A percentile compares a stretch with the other conserved stretches of the same genome.
phyloP scores from a whole-genome alignment of 768 basidiomycete species.

The Naganishia friedmannii region DNA sequence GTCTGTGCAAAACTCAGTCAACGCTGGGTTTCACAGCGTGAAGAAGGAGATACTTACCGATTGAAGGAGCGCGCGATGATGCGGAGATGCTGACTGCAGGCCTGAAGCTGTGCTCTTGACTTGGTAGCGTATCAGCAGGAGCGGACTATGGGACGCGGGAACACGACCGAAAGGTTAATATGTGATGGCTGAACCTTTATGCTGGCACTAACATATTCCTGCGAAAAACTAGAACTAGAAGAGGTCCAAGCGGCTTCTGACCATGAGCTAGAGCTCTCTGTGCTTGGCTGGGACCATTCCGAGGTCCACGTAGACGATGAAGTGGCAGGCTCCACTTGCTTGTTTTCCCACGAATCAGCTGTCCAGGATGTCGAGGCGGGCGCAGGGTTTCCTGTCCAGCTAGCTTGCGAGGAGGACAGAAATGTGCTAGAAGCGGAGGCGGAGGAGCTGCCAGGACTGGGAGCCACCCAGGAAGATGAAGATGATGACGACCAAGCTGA shows the following conservation, averaged over 20 bases:
- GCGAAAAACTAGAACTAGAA: neutral
- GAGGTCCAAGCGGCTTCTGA: neutral
- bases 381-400: neutral
- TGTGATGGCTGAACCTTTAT: neutral
- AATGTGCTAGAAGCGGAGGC: neutral
- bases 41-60: neutral
- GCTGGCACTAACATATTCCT: neutral
- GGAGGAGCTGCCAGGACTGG: neutral
- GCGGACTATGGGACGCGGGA: too few relatives aligned
- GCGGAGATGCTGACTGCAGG: neutral
- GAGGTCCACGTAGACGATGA: constrained; percentile 11
- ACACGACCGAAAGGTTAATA: too few relatives aligned
- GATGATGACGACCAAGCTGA: neutral
- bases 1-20: neutral
- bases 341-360: neutral
- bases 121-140: neutral
- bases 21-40: neutral
- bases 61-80: neutral
- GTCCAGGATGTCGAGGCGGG: neutral
- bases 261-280: constrained; percentile 1
- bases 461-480: neutral
- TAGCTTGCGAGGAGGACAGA: neutral
- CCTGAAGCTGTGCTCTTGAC: neutral
- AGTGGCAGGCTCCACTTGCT: neutral
- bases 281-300: constrained; percentile 8